These are phyloP conservation scores for Ceriops zippeliana DNA, from an alignment of 345 rosid species.

Conservation along the genomic window DNA sequence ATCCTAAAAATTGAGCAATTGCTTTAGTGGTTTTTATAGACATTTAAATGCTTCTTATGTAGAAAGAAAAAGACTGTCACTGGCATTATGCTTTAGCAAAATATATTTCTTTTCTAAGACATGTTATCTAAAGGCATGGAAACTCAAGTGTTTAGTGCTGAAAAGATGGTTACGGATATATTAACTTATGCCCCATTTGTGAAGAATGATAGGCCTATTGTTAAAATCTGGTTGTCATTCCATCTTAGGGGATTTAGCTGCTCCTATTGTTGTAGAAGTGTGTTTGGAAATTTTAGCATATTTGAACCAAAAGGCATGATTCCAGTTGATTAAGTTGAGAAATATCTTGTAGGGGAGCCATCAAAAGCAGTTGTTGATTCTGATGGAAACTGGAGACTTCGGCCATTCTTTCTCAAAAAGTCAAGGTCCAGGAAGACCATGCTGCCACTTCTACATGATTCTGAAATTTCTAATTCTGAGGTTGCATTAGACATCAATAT, in stretches of 20 bases:
- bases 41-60: background rate
- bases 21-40: background rate
- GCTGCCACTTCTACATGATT: constrained; percentile 28
- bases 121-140: constrained; percentile 55
- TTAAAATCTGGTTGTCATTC: constrained; percentile 42
- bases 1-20: background rate
- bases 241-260: constrained; percentile 67
- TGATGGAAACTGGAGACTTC: constrained; percentile 73
- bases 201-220: constrained; percentile 55
- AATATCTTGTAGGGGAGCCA: constrained; percentile 37
- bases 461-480: constrained; percentile 29
- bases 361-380: constrained; percentile 36
- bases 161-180: constrained; percentile 44
- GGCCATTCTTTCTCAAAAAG: constrained; percentile 71
- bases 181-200: constrained; percentile 42
- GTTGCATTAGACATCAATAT: constrained; percentile 25
- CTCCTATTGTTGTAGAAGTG: constrained; percentile 49
- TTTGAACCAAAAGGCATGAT: constrained; percentile 60
- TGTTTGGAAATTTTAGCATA: constrained; percentile 42
- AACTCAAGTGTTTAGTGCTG: constrained; percentile 53
- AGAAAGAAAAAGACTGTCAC: constrained; percentile 15
- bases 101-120: constrained; percentile 68
- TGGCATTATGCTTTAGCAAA: constrained; percentile 39
- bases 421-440: constrained; percentile 37
- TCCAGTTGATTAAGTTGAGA: constrained; percentile 44